phyloP scores from a whole-genome alignment of 371 early-diverging fungal species.

The Mortierella sp. region DNA sequence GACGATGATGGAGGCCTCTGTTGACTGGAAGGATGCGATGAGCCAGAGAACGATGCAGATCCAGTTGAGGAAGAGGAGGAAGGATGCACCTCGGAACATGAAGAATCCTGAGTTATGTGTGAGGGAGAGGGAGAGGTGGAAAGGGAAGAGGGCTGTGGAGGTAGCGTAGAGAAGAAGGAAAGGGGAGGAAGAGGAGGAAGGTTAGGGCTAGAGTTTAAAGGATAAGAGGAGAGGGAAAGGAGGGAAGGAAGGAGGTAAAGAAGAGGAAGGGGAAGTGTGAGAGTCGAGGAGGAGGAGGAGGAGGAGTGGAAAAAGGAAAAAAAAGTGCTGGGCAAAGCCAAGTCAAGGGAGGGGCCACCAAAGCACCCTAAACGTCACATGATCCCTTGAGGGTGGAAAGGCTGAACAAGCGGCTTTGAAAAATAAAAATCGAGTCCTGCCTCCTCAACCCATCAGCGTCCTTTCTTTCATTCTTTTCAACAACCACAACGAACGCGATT shows the following conservation, averaged over 20 bases:
- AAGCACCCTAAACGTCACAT: not conserved
- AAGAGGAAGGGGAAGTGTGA: slow-evolving; percentile 15
- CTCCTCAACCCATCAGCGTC: not conserved
- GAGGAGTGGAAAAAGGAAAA: not conserved
- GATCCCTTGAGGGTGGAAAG: not conserved
- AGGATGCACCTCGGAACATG: slow-evolving; percentile 47
- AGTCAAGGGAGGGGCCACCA: not conserved
- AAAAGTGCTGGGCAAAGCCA: slow-evolving; percentile 14
- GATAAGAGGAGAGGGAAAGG: slow-evolving; percentile 17
- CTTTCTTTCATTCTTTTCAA: not conserved
- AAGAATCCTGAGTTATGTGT: not conserved
- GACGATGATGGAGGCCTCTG: slow-evolving; percentile 52
- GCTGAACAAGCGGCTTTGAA: not conserved
- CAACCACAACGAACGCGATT: not conserved
- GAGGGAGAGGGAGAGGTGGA: slow-evolving; percentile 24
- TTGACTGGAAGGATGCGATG: slow-evolving; percentile 35
- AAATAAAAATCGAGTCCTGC: not conserved
- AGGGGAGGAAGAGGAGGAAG: not conserved
- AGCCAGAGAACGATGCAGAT: slow-evolving; percentile 38
- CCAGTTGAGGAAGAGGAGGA: slow-evolving; percentile 48
- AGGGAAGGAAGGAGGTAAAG: slow-evolving; percentile 14
- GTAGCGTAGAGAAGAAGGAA: not conserved
- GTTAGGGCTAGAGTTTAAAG: not conserved
- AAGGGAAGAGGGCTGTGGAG: not conserved
- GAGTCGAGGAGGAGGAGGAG: slow-evolving; percentile 4